These are phyloP conservation scores for Apiospora koreana DNA, from an alignment of 2,329 filamentous ascomycete genomes.

Conservation along the genomic window DNA sequence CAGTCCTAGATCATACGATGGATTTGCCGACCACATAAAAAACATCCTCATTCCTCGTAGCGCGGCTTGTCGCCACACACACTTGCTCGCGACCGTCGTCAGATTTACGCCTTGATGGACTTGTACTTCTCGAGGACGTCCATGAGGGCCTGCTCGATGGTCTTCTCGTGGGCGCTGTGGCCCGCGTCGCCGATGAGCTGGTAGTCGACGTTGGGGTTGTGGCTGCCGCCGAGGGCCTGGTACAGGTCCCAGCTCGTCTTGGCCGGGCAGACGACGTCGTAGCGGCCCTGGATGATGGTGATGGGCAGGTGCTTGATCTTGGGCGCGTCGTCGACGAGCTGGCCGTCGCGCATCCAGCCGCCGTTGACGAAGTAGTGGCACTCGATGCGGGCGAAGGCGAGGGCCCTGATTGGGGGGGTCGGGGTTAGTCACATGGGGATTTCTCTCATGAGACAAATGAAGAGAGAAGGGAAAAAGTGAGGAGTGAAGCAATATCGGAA, in stretches of 20 bases:
- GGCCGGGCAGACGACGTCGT: constrained; percentile 45
- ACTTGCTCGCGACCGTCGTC: not conserved
- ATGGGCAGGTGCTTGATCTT: constrained; percentile 31
- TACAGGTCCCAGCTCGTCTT: constrained; percentile 39
- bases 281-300: constrained; percentile 45
- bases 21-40: too few species aligned
- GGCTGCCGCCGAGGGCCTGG: constrained; percentile 33
- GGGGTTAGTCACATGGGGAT: not conserved
- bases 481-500: too few species aligned
- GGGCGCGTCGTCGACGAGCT: constrained; percentile 26
- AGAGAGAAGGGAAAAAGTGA: constrained; percentile 14
- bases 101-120: constrained; percentile 18
- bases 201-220: constrained; percentile 28
- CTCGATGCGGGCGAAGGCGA: constrained; percentile 43
- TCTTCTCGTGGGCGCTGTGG: constrained; percentile 29
- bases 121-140: constrained; percentile 31
- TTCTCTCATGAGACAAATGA: not conserved
- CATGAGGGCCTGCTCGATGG: constrained; percentile 26
- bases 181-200: constrained; percentile 25
- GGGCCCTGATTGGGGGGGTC: constrained; percentile 13
- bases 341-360: constrained; percentile 42
- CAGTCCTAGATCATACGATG: not conserved
- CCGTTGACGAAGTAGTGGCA: constrained; percentile 43
- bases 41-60: too few species aligned
- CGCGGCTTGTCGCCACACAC: not conserved